Evolutionary conservation across 345 rosid species (phyloP), one percentile per base, ranked within the genome.

Genomic region (Acer yangbiense): DNA sequence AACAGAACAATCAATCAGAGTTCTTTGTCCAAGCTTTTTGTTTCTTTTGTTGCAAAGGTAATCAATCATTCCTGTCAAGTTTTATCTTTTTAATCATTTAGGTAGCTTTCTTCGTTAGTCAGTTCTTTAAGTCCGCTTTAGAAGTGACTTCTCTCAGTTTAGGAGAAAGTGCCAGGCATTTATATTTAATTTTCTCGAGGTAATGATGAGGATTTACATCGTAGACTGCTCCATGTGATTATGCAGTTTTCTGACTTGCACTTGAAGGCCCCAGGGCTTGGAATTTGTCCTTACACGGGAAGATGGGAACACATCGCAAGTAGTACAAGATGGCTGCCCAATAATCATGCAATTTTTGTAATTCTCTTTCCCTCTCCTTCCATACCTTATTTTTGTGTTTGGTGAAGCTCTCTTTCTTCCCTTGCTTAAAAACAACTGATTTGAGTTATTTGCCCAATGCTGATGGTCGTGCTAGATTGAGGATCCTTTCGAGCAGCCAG

Each of bases 401-500:
- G 20, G 43, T 29, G 50, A 39, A 50, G 11, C 71, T 4, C 29
- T 58, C 71, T 57, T 18, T 65, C 2, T 75, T 46, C 46, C 8
- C 29, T 13, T 29, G 32, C 32, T 29, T 50, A 13, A 43, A 46
- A 20, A 60, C 63, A 43, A 14, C 43, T 48, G 6, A 55, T 52
- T n/a, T 54, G n/a, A 55, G 12, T 29, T 77, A 50, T 16, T 64
- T 66, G 29, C 32, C 43, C 16, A 39, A 39, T 23, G 57, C 58
- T 77, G 41, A 16, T 81, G 70, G 68, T 75, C 72, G 58, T 60
- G 55, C 75, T 78, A 95, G 98, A 82, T 93, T 63, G 99, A 95
- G 87, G 99, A 95, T 86, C 99, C 98, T 25, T 89, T 92, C 20
- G 97, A 93, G 87, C 97, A 90, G 84, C 93, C 94, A 10, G 91